Percentiles rank a stretch among this genome's conserved stretches.
phyloP scores from a whole-genome alignment of 1,284 basidiomycete species.

The Boletus albobrunnescens region DNA sequence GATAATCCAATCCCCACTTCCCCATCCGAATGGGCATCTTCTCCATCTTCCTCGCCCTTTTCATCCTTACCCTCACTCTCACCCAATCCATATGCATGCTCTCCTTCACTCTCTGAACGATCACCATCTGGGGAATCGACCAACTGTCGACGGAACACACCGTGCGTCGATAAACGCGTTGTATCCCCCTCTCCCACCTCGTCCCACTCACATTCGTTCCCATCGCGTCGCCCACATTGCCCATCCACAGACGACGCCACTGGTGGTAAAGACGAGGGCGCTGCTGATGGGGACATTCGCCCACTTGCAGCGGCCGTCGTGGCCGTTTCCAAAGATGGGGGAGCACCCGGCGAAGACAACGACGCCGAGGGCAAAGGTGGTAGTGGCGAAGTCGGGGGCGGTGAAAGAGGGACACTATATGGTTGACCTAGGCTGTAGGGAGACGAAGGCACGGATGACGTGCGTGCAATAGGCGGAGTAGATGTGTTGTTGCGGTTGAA shows the following conservation, averaged over 20 bases:
- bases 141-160: constrained; percentile 24
- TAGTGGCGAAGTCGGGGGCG: constrained; percentile 27
- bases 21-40: constrained; percentile 46
- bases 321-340: constrained; percentile 1
- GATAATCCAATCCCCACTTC: constrained; percentile 66
- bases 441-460: constrained; percentile 4
- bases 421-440: constrained; percentile 1
- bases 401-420: constrained; percentile 20
- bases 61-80: neutral
- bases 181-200: constrained; percentile 18
- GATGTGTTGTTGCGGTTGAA: neutral
- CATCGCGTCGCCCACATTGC: neutral
- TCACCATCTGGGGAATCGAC: constrained; percentile 12
- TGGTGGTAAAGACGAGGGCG: constrained; percentile 12
- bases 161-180: constrained; percentile 26
- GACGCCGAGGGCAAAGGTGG: constrained; percentile 20
- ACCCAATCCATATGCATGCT: neutral
- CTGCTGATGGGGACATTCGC: constrained; percentile 17
- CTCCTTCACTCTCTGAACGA: constrained; percentile 9
- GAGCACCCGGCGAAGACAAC: constrained; percentile 9
- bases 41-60: neutral
- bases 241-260: neutral
- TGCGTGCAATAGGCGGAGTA: constrained; percentile 1
- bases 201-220: neutral
- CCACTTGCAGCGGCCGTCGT: constrained; percentile 17